A percentile compares a stretch with the other conserved stretches of the same genome.
phyloP scores from a whole-genome alignment of 495 filamentous ascomycete genomes.

The Patellaria atrata region DNA sequence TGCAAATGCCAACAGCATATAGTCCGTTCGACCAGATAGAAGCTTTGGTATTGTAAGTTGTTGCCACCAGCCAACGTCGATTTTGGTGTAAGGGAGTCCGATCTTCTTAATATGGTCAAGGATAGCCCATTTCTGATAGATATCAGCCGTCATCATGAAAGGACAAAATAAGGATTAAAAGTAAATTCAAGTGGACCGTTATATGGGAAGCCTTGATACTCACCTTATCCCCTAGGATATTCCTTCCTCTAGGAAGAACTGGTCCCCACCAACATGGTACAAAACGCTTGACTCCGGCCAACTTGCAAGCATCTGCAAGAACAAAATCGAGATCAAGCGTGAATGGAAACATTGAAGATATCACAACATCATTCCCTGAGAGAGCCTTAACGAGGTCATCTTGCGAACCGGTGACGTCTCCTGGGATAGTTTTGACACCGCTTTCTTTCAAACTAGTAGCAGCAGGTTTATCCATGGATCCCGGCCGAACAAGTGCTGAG shows the following conservation, averaged over 20 bases:
- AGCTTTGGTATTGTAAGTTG: conserved; percentile 37
- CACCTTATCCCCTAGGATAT: conserved; percentile 37
- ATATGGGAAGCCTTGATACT: too few relatives aligned
- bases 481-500: conserved; percentile 34
- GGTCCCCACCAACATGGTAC: conserved; percentile 44
- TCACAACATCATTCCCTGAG: conserved; percentile 37
- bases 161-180: too few relatives aligned
- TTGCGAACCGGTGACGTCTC: conserved; percentile 32
- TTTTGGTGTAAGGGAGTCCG: conserved; percentile 43
- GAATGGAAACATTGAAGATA: conserved; percentile 40
- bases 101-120: conserved; percentile 40
- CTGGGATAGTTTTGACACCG: conserved; percentile 34
- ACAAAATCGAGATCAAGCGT: too few relatives aligned
- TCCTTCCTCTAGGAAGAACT: conserved; percentile 33
- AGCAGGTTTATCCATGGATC: conserved; percentile 35
- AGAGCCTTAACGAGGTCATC: conserved; percentile 35
- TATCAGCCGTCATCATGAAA: too few relatives aligned
- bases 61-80: conserved; percentile 50
- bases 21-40: conserved; percentile 39
- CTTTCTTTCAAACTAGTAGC: conserved; percentile 30
- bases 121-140: conserved; percentile 41
- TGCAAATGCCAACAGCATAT: conserved; percentile 34
- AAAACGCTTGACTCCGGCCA: conserved; percentile 42
- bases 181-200: too few relatives aligned
- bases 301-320: conserved; percentile 42